Evolutionary conservation across 108 stramenopile species (phyloP), one percentile per base, ranked within the genome.

Genomic region (Cyclotella cryptica): DNA sequence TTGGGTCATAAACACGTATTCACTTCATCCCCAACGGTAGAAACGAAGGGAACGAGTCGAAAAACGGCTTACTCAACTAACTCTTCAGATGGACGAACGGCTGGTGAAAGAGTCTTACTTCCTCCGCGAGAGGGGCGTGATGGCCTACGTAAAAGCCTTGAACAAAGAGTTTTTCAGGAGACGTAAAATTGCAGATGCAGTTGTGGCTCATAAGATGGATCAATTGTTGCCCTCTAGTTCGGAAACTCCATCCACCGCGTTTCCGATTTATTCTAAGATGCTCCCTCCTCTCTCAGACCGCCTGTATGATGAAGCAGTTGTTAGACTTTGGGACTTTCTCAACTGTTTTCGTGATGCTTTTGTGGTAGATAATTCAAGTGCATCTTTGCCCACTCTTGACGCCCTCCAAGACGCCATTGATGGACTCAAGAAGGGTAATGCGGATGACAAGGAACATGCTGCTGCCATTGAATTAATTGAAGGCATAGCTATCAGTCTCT

Each of bases 261-360:
- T 71, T 15, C 59, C 63, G 35, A 39, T 69, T 22, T 75, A 63
- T 47, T 45, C 26, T 14, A 53, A 69, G 19, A 74, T 54, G 72
- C 82, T 92, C 51, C 89, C 92, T 49, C 78, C 86, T 18, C 74
- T 94, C 12, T 87, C 81, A 7, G n/a, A 30, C 35, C 83, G 85
- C 29, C n/a, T 30, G 12, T 93, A 87, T 59, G 90, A 93, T 65
- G 88, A 87, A 73, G 94, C 92, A 72, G 82, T 89, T 44, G 72
- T 96, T 12, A 64, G 88, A 28, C 80, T 93, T 55, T 93, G 92
- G 90, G 91, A 96, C 73, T 93, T 93, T 68, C 55, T 96, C 19
- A 79, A 87, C 39, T 88, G 89, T 3, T 95, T 91, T 72, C 80
- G 84, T 43, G 68, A 82, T 69, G 87, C 88, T 46, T 89, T 93